Base-by-base conservation (phyloP, 139 green algal genomes). In the Ulvella scutata region DNA sequence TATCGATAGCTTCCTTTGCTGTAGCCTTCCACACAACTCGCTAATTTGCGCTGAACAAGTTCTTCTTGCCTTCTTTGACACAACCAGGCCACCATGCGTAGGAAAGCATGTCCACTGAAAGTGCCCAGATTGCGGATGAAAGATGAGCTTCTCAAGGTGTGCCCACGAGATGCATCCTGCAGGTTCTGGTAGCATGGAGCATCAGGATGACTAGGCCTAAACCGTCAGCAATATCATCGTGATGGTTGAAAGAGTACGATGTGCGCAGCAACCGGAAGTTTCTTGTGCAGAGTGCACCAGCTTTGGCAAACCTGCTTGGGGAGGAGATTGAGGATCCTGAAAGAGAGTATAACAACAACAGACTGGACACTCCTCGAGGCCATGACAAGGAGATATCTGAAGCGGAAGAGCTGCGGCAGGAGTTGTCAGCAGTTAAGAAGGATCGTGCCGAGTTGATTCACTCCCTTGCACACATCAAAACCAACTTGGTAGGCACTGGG, bases 371-470 rank as follows among this genome's bases (percentile, higher is more conserved):
- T 38, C 75, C 74, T 28, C 72, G 43, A 36, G 35, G 72, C n/a
- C 78, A 76, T 62, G 82, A 82, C 4, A 87, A 92, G 29, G 87
- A 91, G 79, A 79, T 90, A 4, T 92, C 84, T 4, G 85, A 92
- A 61, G 90, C 92, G 62, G 85, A 95, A 43, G 78, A 89, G 38
- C 79, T 92, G 39, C 73, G 81, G 28, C 74, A 83, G 31, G 85
- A 96, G 76, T 81, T 96, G 13, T 88, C 93, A 43, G 86, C 85
- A 13, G 88, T 91, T 2, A 93, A 96, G 78, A 80, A 82, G 21
- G 91, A 96, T 78, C 79, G 91, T 29, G 75, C 85, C 7, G 61
- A 80, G 26, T 77, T 96, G 40, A 82, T 95, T 43, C 72, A 87
- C n/a, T 90, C 87, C 3, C 86, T 96, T 62, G 82, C 78, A 13